Evolutionary conservation across 2,329 filamentous ascomycete genomes (phyloP), one percentile per base, ranked within the genome.

Genomic region (Neonectria punicea): DNA sequence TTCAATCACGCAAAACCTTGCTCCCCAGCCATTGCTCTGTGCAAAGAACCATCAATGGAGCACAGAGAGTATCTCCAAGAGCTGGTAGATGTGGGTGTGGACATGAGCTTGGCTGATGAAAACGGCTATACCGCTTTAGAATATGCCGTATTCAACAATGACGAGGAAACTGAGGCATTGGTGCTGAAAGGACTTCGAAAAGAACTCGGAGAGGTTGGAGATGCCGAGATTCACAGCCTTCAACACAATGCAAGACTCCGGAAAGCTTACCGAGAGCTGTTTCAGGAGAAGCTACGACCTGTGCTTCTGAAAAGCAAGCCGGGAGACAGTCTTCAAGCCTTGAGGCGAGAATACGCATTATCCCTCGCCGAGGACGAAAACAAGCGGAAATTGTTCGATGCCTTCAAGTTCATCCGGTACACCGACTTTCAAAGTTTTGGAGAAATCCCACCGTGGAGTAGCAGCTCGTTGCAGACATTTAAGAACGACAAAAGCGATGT

Each of bases 21-120:
- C 58, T 75, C 78, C 0, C 75, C 79, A 6, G 75, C 76, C n/a
- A 77, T 80, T 20, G 78, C 77, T 1, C 66, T 82, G 18, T 78
- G 75, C 68, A 81, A 78, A 58, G 80, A 81, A 59, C 78, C 78
- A 1, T 80, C 76, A 0, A 64, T 67, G 1, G 80, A 82, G 67
- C 73, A 81, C 58, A 68, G 74, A 1, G 58, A 67, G 1, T 80
- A 81, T 58, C 64, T 81, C 3, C 56, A 56, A 7, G 74, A 78
- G 39, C 63, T 82, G 30, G 66, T 80, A 1, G 69, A 76, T 9
- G 71, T 71, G 1, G 77, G 78, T 1, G 78, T 73, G 7, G 73
- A 80, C 53, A 46, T 81, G 61, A 67, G 73, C 20, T 62, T 73
- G 4, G 57, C 69, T 2, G 79, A 82, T 47, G 70, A 76, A 7